Conservation (phyloP, 1,284 basidiomycete genomes). For the Ceratorhiza oryzae-sativae region DNA sequence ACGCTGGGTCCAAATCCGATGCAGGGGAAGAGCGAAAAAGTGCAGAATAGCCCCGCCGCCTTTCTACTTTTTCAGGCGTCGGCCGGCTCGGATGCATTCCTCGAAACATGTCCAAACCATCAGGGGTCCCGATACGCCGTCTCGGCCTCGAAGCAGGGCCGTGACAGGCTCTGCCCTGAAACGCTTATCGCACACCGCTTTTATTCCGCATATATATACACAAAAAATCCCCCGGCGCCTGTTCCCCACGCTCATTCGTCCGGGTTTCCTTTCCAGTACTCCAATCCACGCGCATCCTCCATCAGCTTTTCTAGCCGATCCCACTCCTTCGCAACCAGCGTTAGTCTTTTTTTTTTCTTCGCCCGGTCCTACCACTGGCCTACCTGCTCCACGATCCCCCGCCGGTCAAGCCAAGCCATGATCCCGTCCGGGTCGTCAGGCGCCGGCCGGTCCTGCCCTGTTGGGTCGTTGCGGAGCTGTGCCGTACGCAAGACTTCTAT, state of each 20-base stretch:
- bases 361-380: constrained; percentile 38
- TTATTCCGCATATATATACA: neutral
- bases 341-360: neutral
- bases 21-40: constrained; percentile 3
- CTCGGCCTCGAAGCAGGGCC: neutral
- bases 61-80: neutral
- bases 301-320: constrained; percentile 29
- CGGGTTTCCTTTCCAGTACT: constrained; percentile 15
- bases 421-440: constrained; percentile 70
- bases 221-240: neutral
- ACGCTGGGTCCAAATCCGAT: neutral
- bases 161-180: constrained; percentile 11
- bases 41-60: neutral
- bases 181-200: neutral
- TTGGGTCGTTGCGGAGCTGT: constrained; percentile 36
- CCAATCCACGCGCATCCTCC: constrained; percentile 34
- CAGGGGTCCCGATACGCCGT: neutral
- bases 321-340: constrained; percentile 33
- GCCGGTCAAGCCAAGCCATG: constrained; percentile 80
- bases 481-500: constrained; percentile 41
- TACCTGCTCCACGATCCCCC: constrained; percentile 66
- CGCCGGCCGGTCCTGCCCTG: constrained; percentile 21
- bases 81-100: constrained; percentile 1
- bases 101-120: neutral
- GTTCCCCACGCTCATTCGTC: constrained; percentile 8